Conservation (phyloP, 345 rosid species). For the Draba incana region DNA sequence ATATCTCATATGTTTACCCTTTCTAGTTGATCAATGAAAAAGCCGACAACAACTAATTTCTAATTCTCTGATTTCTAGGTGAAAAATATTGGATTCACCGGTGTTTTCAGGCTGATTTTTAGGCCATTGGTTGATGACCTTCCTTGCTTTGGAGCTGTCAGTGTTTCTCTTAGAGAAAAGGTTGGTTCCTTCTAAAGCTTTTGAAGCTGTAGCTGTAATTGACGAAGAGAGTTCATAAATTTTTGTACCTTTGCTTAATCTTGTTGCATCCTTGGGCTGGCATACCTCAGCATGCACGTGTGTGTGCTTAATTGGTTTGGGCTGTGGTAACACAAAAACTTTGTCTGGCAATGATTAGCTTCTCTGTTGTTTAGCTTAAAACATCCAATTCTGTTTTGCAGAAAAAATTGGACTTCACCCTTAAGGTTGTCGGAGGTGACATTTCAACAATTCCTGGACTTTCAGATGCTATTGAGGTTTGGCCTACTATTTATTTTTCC, state of each 20-base stretch:
- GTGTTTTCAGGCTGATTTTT: slow-evolving; percentile 97
- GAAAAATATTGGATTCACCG: slow-evolving; percentile 93
- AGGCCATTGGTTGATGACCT: slow-evolving; percentile 91
- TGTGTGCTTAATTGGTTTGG: slow-evolving; percentile 17
- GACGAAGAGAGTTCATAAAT: slow-evolving; percentile 12
- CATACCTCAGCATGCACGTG: neutral
- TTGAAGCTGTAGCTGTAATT: slow-evolving; percentile 24
- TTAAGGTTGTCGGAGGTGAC: slow-evolving; percentile 95
- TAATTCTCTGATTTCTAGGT: slow-evolving; percentile 56
- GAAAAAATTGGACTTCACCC: slow-evolving; percentile 92
- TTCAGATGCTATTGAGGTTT: slow-evolving; percentile 87
- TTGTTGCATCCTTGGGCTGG: slow-evolving; percentile 19
- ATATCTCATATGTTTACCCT: neutral
- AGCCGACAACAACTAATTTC: slow-evolving; percentile 23
- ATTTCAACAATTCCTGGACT: slow-evolving; percentile 89
- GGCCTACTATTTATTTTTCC: slow-evolving; percentile 29
- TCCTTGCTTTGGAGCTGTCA: slow-evolving; percentile 99
- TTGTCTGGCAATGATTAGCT: neutral
- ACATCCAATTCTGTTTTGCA: slow-evolving; percentile 50
- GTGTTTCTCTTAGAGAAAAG: slow-evolving; percentile 87
- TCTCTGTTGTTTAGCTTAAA: slow-evolving; percentile 14
- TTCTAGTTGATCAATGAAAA: slow-evolving; percentile 10
- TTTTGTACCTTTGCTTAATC: neutral
- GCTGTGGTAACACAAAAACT: neutral
- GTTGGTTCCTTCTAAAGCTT: slow-evolving; percentile 45